Conservation (phyloP, 441 rosid species). For the Geranium incanum region DNA sequence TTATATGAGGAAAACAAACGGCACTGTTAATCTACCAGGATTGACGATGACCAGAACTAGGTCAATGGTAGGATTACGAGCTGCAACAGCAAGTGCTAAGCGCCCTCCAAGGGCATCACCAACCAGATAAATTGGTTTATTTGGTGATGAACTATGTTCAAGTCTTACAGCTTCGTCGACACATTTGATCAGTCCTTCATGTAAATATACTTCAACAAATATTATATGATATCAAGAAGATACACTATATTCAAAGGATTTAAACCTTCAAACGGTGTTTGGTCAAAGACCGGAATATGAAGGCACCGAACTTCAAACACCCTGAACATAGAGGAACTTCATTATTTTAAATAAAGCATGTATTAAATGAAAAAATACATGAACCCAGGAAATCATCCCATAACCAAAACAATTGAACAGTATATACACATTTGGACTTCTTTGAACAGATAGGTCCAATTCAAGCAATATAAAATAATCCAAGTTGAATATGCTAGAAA, state of each 20-base stretch:
- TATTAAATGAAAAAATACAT: not conserved
- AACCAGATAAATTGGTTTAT: conserved; percentile 65
- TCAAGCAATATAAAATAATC: not conserved
- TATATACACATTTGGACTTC: not conserved
- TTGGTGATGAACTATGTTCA: conserved; percentile 46
- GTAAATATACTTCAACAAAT: conserved; percentile 9
- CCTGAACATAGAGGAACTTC: conserved; percentile 36
- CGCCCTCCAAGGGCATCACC: conserved; percentile 89
- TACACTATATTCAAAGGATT: conserved; percentile 10
- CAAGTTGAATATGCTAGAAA: no score
- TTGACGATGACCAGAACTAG: conserved; percentile 57
- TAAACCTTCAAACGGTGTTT: conserved; percentile 75
- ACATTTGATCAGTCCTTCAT: conserved; percentile 47
- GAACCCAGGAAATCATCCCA: no score
- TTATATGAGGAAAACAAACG: conserved; percentile 4
- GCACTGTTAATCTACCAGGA: conserved; percentile 47
- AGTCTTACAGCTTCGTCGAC: conserved; percentile 53
- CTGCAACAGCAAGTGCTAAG: conserved; percentile 70
- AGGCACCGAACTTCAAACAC: conserved; percentile 83
- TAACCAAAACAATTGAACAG: not conserved
- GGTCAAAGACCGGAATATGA: conserved; percentile 70
- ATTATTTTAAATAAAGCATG: not conserved
- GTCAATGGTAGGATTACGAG: conserved; percentile 59
- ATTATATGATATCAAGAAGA: not conserved
- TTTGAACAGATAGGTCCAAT: not conserved